A percentile compares a stretch with the other conserved stretches of the same genome.
Evolutionary conservation across 441 rosid genomes (phyloP).

Genomic region (Pelargonium citronellum): DNA sequence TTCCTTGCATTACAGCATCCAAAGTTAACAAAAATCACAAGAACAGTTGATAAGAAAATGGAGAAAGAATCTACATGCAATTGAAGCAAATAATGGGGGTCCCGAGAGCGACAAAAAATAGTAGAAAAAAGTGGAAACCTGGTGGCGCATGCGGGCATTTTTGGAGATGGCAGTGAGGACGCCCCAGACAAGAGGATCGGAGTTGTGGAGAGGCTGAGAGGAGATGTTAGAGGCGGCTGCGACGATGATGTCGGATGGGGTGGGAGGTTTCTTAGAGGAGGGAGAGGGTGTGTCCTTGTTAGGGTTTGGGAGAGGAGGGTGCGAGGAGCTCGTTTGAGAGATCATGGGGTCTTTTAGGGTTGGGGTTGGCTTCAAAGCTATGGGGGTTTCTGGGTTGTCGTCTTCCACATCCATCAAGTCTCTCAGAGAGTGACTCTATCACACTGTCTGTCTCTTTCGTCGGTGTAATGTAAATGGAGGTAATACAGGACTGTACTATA

Average conservation of each 20-base stretch:
- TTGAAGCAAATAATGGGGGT: not conserved
- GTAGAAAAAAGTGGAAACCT: constrained; percentile 30
- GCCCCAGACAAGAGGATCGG: constrained; percentile 74
- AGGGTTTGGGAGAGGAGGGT: constrained; percentile 20
- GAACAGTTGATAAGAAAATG: no score
- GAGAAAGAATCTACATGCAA: not conserved
- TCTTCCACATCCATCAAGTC: constrained; percentile 44
- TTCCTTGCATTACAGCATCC: no score
- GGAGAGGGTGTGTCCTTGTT: constrained; percentile 28
- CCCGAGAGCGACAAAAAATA: not conserved
- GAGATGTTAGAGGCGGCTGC: constrained; percentile 58
- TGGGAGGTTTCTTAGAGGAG: constrained; percentile 36
- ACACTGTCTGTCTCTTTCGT: no score
- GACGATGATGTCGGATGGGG: constrained; percentile 43
- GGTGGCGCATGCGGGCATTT: constrained; percentile 73
- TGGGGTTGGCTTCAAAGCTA: constrained; percentile 23
- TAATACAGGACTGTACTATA: no score
- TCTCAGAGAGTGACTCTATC: no score
- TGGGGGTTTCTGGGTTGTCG: constrained; percentile 27
- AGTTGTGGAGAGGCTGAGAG: constrained; percentile 60
- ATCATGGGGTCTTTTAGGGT: constrained; percentile 19
- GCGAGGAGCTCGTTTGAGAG: constrained; percentile 33
- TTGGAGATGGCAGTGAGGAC: constrained; percentile 83
- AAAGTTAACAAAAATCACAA: no score
- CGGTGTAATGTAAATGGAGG: no score